phyloP scores from a whole-genome alignment of 164 flowering plant species.

The Umbellularia californica region DNA sequence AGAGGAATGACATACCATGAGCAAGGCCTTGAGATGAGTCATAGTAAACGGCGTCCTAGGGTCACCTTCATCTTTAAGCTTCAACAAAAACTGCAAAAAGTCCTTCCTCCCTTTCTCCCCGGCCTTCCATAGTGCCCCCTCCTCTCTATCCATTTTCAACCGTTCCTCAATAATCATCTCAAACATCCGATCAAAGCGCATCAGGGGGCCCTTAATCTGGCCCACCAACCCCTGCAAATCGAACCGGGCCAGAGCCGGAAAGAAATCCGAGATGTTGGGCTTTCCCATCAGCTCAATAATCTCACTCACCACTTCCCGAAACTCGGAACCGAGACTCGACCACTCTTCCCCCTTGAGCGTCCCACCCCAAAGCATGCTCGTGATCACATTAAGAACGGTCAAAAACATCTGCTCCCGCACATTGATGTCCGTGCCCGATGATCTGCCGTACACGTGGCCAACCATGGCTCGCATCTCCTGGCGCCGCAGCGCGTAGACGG shows the following conservation, averaged over 20 bases:
- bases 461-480: neutral
- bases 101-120: neutral
- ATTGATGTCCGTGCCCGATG: constrained; percentile 27
- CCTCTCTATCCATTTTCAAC: neutral
- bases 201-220: constrained; percentile 15
- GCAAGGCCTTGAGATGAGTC: constrained; percentile 31
- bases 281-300: constrained; percentile 28
- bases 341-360: constrained; percentile 27
- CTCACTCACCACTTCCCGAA: constrained; percentile 28
- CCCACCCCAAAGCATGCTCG: constrained; percentile 54
- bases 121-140: neutral
- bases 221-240: constrained; percentile 48
- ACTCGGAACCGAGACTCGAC: constrained; percentile 30
- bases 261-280: constrained; percentile 55
- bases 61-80: neutral
- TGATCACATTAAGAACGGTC: constrained; percentile 33
- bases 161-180: constrained; percentile 1
- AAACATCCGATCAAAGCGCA: constrained; percentile 32
- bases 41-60: constrained; percentile 1
- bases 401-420: constrained; percentile 41
- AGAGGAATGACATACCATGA: constrained; percentile 24
- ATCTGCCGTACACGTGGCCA: neutral
- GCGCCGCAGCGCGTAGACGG: neutral
- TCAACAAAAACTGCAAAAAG: constrained; percentile 3
- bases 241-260: constrained; percentile 37